Base-by-base conservation (phyloP, 1,139 yeast species). In the Eremothecium sinecaudum region DNA sequence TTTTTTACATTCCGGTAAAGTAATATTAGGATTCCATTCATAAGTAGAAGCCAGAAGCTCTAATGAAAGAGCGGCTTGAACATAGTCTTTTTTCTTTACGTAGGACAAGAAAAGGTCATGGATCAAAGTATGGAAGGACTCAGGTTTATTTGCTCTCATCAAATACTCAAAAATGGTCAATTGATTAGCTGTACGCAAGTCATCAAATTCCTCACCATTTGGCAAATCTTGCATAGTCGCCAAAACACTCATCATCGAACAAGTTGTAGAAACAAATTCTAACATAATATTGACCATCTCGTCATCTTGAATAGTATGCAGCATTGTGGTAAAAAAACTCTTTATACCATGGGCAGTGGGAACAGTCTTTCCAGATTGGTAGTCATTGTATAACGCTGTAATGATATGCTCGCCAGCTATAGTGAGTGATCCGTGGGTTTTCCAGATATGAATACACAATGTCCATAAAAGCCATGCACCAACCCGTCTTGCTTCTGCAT, bases 1-100 rank as follows among this genome's bases (percentile, higher is more conserved):
- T 48, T 73, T 71, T 39, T 66, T 62, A 39, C 77, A 70, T 7
- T 76, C 62, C 1, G 82, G 74, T 15, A 81, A 61, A 13, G 63
- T 55, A 24, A 64, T 65, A 39, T 72, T 73, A 42, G 75, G 77
- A 39, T 75, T 73, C 95, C 95, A 84, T 9, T 69, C 63, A 56
- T 77, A 81, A 1, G 92, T 80, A 11, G 79, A 69, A 0, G 94
- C 92, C 47, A 83, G 66, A 36, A 83, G 64, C 53, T 80, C 86
- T 48, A 83, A 67, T 48, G 87, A 74, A 46, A 84, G 66, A 3
- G 92, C 95, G 7, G 93, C 93, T 60, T 84, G 94, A 28, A 79
- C 78, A 51, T 59, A 73, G 51, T 82, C 83, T 26, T 64, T 64
- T 56, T 77, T 79, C 15, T 62, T 52, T 36, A 79, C 45, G 47